These are phyloP conservation scores for Elsinoe batatas DNA, from an alignment of 2,329 filamentous ascomycete species.

Conservation along the genomic window DNA sequence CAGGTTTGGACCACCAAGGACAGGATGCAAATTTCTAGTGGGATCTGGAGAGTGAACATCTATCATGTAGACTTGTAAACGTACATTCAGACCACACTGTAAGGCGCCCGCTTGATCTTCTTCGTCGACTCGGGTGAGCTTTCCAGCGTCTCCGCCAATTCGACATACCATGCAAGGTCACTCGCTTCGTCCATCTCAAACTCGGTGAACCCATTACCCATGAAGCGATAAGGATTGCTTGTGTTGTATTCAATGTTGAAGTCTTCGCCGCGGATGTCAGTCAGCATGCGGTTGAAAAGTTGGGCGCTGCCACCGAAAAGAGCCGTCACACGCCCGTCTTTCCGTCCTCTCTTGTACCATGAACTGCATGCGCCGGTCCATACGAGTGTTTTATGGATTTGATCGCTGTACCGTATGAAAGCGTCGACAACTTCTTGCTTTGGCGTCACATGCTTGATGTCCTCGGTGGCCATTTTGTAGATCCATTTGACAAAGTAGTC, in stretches of 20 bases:
- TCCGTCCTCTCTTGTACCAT: constrained; percentile 22
- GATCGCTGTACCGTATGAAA: constrained; percentile 23
- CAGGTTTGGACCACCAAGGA: background rate
- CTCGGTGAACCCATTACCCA: constrained; percentile 40
- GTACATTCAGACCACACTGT: background rate
- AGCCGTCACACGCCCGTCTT: constrained; percentile 25
- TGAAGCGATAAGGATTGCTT: constrained; percentile 36
- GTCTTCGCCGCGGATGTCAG: constrained; percentile 38
- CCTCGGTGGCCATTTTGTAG: constrained; percentile 23
- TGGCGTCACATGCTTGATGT: constrained; percentile 22
- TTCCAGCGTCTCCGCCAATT: background rate
- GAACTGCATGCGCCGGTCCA: constrained; percentile 24
- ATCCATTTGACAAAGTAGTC: constrained; percentile 25
- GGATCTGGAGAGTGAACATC: too few relatives aligned
- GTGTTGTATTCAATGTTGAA: constrained; percentile 39
- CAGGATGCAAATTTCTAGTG: too few relatives aligned
- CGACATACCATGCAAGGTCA: background rate
- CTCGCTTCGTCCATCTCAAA: constrained; percentile 18
- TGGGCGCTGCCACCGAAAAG: constrained; percentile 23
- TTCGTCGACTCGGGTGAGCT: background rate
- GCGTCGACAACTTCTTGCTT: constrained; percentile 23
- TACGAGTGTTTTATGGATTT: constrained; percentile 24
- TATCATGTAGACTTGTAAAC: background rate
- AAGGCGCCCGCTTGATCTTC: background rate
- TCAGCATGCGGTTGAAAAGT: constrained; percentile 23